Evolutionary conservation across 1,139 yeast genomes (phyloP), one percentile per base, ranked within the genome.

Genomic region (Kodamaea suecica): DNA sequence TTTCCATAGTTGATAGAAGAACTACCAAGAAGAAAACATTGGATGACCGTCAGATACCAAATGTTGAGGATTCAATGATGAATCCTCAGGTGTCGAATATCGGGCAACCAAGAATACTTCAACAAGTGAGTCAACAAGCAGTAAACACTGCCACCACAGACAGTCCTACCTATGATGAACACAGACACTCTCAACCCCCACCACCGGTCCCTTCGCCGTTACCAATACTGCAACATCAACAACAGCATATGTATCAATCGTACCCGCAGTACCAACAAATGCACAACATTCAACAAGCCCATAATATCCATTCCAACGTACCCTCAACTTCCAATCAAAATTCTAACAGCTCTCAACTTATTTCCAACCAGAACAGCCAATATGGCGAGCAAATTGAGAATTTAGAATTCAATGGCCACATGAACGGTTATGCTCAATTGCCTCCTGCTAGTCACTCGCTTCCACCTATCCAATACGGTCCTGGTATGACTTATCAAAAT

Each of bases 1-100:
- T 54, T 34, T 54, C 56, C 29, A 52, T 49, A 6, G 45, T 59
- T 13, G 65, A 59, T 34, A 47, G 55, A 29, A 36, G 65, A 30
- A 55, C 61, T n/a, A 45, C 49, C 19, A 45, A 45, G 31, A 42
- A 42, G 35, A 44, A 17, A 8, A 25, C 21, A 6, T 9, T 25
- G 8, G 28, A 25, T 13, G 28, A 13, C 14, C 15, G 9, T 11
- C 11, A 5, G 6, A 7, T 23, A 5, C 11, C 11, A 6, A 23
- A 23, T 12, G 26, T 23, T n/a, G 26, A 23, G 11, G 13, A 10
- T n/a, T 23, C 21, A 6, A 19, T 19, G 8, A 19, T 19, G 21
- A 19, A 19, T 9, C 21, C 21, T 6, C 21, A 19, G 21, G 21
- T 19, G 21, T 6, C 21, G 8, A 19, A 19, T 9, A 6, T 19